Base-by-base conservation (phyloP, 495 filamentous ascomycete species). In the Trichoderma virens region DNA sequence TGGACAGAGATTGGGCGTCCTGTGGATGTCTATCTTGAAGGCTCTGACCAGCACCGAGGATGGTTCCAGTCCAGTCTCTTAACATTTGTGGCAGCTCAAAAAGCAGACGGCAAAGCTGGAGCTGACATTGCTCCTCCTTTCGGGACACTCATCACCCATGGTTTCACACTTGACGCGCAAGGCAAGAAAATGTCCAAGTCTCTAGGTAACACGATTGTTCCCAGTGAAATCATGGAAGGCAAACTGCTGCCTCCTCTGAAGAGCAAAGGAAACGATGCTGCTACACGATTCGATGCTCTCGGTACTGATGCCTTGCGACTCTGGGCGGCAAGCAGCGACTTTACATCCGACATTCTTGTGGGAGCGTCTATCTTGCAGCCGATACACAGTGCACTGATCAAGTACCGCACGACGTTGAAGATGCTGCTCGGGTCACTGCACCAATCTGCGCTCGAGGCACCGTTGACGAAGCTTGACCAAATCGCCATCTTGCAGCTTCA, bases 51-150 rank as follows among this genome's bases (percentile, higher is more conserved):
- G 70, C 93, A 97, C 72, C 89, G 94, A 45, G 94, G 94, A 7
- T 99, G 94, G 94, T 99, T 99, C 74, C 94, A 99, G 75, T 97
- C 93, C n/a, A 93, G 91, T 60, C 84, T 99, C n/a, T 83, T 99
- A 43, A 99, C 94, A 0, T 83, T 88, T 65, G 83, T 93, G 28
- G 79, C 67, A 39, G 69, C 61, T 39, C 67, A 67, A 59, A 59
- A 66, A 20, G 25, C 67, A 6, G 56, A 61, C 41, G 73, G 31
- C 66, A 73, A 54, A 61, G 68, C 69, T 23, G 67, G 70, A 1
- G 70, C 71, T 8, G 34, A 30, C 5, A 62, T 62, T 30, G 14
- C n/a, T 25, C 74, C 66, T 45, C 95, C 94, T 0, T 99, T 91
- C 79, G 88, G 85, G 65, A 88, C 84, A 34, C 80, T 98, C 16